Conservation (phyloP, 345 rosid species). For the Hirschfeldia incana region DNA sequence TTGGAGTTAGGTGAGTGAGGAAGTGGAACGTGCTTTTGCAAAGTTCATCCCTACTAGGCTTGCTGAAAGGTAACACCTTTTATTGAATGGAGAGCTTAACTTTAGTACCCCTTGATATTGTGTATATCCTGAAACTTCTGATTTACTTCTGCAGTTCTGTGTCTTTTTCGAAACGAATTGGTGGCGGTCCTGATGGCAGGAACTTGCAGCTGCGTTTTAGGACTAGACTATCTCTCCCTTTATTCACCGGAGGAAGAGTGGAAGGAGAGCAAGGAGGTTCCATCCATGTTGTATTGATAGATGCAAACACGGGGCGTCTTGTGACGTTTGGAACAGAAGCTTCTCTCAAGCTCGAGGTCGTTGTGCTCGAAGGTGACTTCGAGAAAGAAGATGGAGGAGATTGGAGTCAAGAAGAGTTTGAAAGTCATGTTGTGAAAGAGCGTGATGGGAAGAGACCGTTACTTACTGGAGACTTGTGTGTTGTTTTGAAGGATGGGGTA, state of each 20-base stretch:
- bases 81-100: neutral
- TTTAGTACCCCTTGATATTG: neutral
- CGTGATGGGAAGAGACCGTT: slow-evolving; percentile 92
- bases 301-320: slow-evolving; percentile 59
- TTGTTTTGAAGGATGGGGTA: slow-evolving; percentile 85
- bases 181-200: slow-evolving; percentile 72
- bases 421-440: slow-evolving; percentile 87
- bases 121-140: neutral
- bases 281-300: slow-evolving; percentile 69
- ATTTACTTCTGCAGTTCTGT: slow-evolving; percentile 31
- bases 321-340: slow-evolving; percentile 75
- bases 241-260: slow-evolving; percentile 94
- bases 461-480: slow-evolving; percentile 73
- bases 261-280: slow-evolving; percentile 98
- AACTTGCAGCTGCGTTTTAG: slow-evolving; percentile 69
- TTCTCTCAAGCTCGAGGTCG: slow-evolving; percentile 66
- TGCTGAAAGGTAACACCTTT: slow-evolving; percentile 48
- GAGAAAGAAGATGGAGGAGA: slow-evolving; percentile 81
- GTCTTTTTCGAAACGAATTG: slow-evolving; percentile 73
- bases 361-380: slow-evolving; percentile 92
- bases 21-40: slow-evolving; percentile 94
- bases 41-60: slow-evolving; percentile 73
- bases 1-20: slow-evolving; percentile 81
- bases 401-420: slow-evolving; percentile 86
- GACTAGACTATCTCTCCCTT: slow-evolving; percentile 87